phyloP scores from a whole-genome alignment of 108 stramenopile species.

The Conticribra weissflogii region DNA sequence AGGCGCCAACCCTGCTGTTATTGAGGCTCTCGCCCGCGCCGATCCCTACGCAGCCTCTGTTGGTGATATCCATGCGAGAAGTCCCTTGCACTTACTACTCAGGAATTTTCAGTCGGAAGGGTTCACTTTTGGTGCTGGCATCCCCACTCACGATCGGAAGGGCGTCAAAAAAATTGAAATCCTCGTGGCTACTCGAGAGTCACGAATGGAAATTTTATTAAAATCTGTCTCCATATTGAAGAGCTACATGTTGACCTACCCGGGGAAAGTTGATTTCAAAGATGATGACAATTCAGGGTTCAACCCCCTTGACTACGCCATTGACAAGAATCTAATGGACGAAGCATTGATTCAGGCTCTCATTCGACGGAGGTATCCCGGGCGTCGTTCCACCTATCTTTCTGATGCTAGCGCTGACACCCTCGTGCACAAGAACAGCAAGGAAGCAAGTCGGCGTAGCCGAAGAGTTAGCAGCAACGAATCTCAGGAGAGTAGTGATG shows the following conservation, averaged over 20 bases:
- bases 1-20: constrained; percentile 18
- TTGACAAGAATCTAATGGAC: constrained; percentile 19
- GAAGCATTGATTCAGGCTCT: constrained; percentile 18
- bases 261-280: constrained; percentile 41
- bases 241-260: constrained; percentile 37
- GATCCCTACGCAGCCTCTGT: constrained; percentile 34
- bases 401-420: constrained; percentile 15
- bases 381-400: background rate
- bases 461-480: too few species aligned
- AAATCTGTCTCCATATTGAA: constrained; percentile 27
- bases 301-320: constrained; percentile 44
- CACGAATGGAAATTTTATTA: constrained; percentile 4
- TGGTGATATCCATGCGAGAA: constrained; percentile 29
- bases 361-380: constrained; percentile 13
- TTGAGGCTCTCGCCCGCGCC: constrained; percentile 30
- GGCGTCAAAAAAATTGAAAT: background rate
- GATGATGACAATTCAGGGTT: constrained; percentile 37
- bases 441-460: background rate
- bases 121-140: background rate
- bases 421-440: constrained; percentile 2
- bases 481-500: too few species aligned
- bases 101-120: too few species aligned
- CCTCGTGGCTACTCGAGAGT: constrained; percentile 1
- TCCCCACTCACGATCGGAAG: background rate
- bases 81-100: constrained; percentile 43